Evolutionary conservation across 768 basidiomycete species (phyloP).

Genomic region (Mycena filopes): DNA sequence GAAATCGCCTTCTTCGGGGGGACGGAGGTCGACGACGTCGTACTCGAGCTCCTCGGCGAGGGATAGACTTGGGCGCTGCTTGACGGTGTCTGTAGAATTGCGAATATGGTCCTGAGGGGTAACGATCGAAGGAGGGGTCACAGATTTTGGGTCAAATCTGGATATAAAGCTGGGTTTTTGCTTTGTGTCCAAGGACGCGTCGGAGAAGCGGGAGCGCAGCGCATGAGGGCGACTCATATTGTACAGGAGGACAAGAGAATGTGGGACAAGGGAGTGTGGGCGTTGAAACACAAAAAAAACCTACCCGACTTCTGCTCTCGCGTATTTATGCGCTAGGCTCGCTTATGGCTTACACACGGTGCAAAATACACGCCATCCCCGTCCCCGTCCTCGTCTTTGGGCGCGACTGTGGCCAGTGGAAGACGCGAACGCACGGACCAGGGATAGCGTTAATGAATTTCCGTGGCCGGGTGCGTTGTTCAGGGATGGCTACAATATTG

Average conservation of each 20-base stretch:
- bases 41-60: constrained; percentile 81
- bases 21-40: constrained; percentile 63
- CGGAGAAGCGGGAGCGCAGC: constrained; percentile 19
- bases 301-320: neutral
- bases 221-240: neutral
- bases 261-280: constrained; percentile 5
- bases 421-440: too few relatives aligned
- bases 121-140: constrained; percentile 32
- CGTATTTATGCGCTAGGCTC: constrained; percentile 21
- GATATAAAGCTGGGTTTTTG: neutral
- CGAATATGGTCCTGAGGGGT: constrained; percentile 17
- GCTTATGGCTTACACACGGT: neutral
- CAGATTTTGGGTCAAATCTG: constrained; percentile 26
- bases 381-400: too few relatives aligned
- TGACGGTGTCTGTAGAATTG: constrained; percentile 44
- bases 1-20: constrained; percentile 75
- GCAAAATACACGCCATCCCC: too few relatives aligned
- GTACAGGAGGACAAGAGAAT: neutral
- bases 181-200: constrained; percentile 6
- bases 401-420: too few relatives aligned
- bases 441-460: too few relatives aligned
- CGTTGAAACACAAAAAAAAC: constrained; percentile 16
- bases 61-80: constrained; percentile 46
- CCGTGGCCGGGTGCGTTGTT: too few relatives aligned
- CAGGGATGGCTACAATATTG: too few relatives aligned